Percentiles rank a stretch among this genome's conserved stretches.
Conservation (phyloP, 805 yeast genomes). For the Sugiyamaella floridensis region DNA sequence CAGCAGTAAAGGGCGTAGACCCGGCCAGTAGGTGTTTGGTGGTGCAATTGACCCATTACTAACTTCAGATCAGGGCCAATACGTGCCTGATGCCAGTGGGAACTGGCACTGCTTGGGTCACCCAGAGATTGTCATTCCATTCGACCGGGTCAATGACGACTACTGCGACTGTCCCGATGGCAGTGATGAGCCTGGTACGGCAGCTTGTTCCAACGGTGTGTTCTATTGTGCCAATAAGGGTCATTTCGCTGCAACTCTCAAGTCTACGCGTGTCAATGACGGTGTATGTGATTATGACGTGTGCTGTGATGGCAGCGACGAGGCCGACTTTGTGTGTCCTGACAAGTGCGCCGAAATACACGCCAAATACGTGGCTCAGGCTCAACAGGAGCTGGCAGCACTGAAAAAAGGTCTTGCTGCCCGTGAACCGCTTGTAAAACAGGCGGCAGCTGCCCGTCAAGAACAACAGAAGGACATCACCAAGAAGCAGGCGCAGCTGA, state of each 20-base stretch:
- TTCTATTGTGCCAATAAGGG: conserved; percentile 81
- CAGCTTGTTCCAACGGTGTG: conserved; percentile 54
- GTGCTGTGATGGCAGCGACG: conserved; percentile 97
- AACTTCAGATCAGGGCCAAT: conserved; percentile 25
- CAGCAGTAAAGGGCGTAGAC: neutral
- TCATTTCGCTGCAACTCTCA: conserved; percentile 52
- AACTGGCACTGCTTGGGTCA: conserved; percentile 65
- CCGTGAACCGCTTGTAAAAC: conserved; percentile 28
- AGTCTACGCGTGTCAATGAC: conserved; percentile 68
- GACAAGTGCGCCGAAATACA: conserved; percentile 49
- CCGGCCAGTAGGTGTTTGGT: neutral
- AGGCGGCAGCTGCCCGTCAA: conserved; percentile 24
- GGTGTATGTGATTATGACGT: conserved; percentile 83
- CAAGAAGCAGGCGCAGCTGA: conserved; percentile 22
- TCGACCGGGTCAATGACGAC: conserved; percentile 71
- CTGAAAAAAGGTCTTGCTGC: conserved; percentile 33
- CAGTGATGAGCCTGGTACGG: conserved; percentile 92
- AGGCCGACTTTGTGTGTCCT: conserved; percentile 48
- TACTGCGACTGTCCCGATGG: conserved; percentile 98
- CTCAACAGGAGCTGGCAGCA: conserved; percentile 16
- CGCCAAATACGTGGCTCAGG: conserved; percentile 30
- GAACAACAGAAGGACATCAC: conserved; percentile 18
- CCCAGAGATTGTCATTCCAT: conserved; percentile 56
- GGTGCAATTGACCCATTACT: neutral
- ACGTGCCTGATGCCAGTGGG: conserved; percentile 45